A percentile compares a stretch with the other conserved stretches of the same genome.
Conservation (phyloP, 2,329 filamentous ascomycete genomes). For the Phaeomoniella chlamydospora region DNA sequence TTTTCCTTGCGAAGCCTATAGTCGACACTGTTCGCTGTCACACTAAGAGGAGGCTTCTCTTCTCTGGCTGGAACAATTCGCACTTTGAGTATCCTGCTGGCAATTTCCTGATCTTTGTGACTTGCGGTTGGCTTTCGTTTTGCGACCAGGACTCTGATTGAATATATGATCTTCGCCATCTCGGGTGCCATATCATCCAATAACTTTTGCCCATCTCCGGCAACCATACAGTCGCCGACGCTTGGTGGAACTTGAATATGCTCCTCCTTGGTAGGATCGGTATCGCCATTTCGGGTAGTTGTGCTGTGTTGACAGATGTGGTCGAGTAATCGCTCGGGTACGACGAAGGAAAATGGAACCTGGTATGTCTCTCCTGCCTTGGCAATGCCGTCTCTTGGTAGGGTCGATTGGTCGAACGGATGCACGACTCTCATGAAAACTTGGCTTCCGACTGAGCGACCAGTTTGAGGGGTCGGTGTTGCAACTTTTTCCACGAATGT, state of each 20-base stretch:
- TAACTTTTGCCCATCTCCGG: slow-evolving; percentile 31
- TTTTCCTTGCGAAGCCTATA: slow-evolving; percentile 45
- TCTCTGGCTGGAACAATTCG: slow-evolving; percentile 44
- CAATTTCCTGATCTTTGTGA: slow-evolving; percentile 30
- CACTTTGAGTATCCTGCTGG: slow-evolving; percentile 37
- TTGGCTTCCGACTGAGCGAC: slow-evolving; percentile 41
- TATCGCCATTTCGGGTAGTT: slow-evolving; percentile 9
- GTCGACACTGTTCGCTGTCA: slow-evolving; percentile 28
- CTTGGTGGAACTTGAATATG: slow-evolving; percentile 48
- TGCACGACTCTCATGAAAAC: slow-evolving; percentile 48
- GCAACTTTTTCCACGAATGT: slow-evolving; percentile 12
- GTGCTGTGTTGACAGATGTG: slow-evolving; percentile 41
- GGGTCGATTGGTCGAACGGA: slow-evolving; percentile 37
- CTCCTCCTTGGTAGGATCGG: slow-evolving; percentile 35
- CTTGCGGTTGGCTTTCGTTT: slow-evolving; percentile 24
- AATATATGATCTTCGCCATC: slow-evolving; percentile 47
- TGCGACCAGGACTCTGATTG: slow-evolving; percentile 33
- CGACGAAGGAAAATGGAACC: slow-evolving; percentile 50
- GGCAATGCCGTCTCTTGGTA: slow-evolving; percentile 40
- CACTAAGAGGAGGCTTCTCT: slow-evolving; percentile 44
- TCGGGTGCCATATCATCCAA: slow-evolving; percentile 49
- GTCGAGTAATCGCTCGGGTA: slow-evolving; percentile 46
- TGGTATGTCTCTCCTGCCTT: slow-evolving; percentile 40
- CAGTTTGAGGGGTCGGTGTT: slow-evolving; percentile 35
- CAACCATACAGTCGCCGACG: slow-evolving; percentile 42